Base-by-base conservation (phyloP, 2,329 filamentous ascomycete species). In the Rhexocercosporidium sp. region DNA sequence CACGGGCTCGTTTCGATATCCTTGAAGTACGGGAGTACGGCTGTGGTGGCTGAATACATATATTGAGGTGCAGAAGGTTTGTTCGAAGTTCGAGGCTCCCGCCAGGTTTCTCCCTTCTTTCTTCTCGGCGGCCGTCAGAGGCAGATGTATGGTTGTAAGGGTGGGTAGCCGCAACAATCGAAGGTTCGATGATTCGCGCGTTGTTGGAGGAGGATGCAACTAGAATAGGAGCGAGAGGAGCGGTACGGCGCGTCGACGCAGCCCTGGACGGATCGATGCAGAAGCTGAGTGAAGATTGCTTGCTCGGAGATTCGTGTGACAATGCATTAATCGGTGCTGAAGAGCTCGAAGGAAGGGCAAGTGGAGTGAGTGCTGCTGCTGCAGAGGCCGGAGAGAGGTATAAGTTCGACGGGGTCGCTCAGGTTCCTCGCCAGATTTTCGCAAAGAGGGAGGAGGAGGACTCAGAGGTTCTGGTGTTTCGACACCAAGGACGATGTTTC, bases 261-360 rank as follows among this genome's bases (percentile, higher is more conserved):
- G 62, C 62, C 60, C 62, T 60, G 65, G 46, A 65, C 66, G 69
- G 72, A 68, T 64, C 39, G 67, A n/a, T 71, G 70, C 69, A 71
- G 70, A 63, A 59, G 67, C 59, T 66, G 67, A 62, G 64, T 51
- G 62, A 59, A 62, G 47, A 39, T 49, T 29, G n/a, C 56, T 31
- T 65, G 66, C 34, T 59, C 65, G 64, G 65, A 69, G 66, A 66
- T 66, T 68, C 62, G 69, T 66, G 62, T 63, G 61, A 67, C 64
- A 39, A 64, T 67, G 66, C 66, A 71, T 70, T 64, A 71, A 70
- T 62, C 54, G 63, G 56, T 44, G 54, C 54, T 46, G 29, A 39
- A 49, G 41, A 31, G 51, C 25, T 27, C 22, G 39, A 37, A 29
- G 20, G 60, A 6, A n/a, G n/a, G 20, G 46, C 20, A 39, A 39